Conservation (phyloP, 2,329 filamentous ascomycete species). For the Pseudogymnoascus sp. region DNA sequence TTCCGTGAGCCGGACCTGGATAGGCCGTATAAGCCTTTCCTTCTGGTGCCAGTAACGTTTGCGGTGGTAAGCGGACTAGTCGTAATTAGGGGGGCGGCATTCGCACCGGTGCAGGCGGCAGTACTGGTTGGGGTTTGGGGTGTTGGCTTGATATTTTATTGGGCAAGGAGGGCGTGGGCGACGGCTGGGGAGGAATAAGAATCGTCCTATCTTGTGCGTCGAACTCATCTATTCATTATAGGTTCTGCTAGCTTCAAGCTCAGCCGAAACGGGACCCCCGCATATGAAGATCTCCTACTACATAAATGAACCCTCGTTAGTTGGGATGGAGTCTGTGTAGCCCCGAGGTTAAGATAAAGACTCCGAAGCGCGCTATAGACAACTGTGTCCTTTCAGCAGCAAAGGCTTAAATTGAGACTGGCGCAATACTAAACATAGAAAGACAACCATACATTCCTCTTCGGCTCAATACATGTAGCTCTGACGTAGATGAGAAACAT, state of each 20-base stretch:
- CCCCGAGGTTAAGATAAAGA: slow-evolving; percentile 48
- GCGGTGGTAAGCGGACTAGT: slow-evolving; percentile 52
- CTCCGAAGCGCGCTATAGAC: slow-evolving; percentile 52
- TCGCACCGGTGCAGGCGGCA: slow-evolving; percentile 46
- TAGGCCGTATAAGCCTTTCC: slow-evolving; percentile 47
- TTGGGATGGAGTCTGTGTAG: slow-evolving; percentile 43
- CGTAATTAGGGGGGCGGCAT: slow-evolving; percentile 49
- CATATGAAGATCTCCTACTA: slow-evolving; percentile 41
- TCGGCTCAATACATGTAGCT: background rate
- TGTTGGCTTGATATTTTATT: slow-evolving; percentile 39
- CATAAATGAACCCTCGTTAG: slow-evolving; percentile 36
- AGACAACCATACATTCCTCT: background rate
- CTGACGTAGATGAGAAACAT: no score
- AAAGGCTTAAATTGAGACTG: slow-evolving; percentile 44
- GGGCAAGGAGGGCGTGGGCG: background rate
- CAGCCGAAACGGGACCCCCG: slow-evolving; percentile 37
- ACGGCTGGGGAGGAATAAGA: background rate
- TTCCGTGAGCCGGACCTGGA: slow-evolving; percentile 45
- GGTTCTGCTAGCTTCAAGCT: slow-evolving; percentile 21
- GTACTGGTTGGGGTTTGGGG: slow-evolving; percentile 45
- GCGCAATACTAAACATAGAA: slow-evolving; percentile 26
- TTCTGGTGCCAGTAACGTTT: slow-evolving; percentile 45
- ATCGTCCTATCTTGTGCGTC: background rate
- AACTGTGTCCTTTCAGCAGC: slow-evolving; percentile 43
- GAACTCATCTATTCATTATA: background rate